Evolutionary conservation across 441 rosid genomes (phyloP).

Genomic region (Jatropha multifida): DNA sequence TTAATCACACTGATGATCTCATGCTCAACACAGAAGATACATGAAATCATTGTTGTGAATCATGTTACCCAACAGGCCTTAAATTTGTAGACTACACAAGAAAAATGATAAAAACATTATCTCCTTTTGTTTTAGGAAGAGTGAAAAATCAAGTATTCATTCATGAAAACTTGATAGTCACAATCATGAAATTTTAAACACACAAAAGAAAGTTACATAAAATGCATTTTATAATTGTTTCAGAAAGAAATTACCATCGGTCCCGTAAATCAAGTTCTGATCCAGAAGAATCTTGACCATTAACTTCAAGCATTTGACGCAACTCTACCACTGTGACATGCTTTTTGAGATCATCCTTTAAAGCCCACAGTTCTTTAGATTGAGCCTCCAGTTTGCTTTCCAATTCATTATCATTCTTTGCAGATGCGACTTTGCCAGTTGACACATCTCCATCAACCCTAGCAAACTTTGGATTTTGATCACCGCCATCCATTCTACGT

Average conservation of each 20-base stretch:
- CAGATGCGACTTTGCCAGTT: slow-evolving; percentile 33
- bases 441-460: slow-evolving; percentile 51
- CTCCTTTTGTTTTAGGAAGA: slow-evolving; percentile 4
- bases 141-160: background rate
- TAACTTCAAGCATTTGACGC: slow-evolving; percentile 79
- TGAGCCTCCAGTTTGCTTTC: slow-evolving; percentile 73
- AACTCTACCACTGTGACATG: slow-evolving; percentile 69
- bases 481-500: slow-evolving; percentile 50
- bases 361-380: slow-evolving; percentile 77
- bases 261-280: slow-evolving; percentile 89
- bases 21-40: background rate
- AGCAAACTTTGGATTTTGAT: slow-evolving; percentile 53
- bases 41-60: background rate
- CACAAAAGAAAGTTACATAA: background rate
- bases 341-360: slow-evolving; percentile 86
- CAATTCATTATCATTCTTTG: slow-evolving; percentile 33
- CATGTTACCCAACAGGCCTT: background rate
- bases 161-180: background rate
- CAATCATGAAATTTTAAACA: background rate
- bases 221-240: background rate
- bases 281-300: slow-evolving; percentile 79
- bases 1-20: slow-evolving; percentile 1
- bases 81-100: background rate
- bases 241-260: slow-evolving; percentile 53
- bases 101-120: background rate